Percentiles rank a stretch among this genome's conserved stretches.
Evolutionary conservation across 306 rosid species (phyloP).

Genomic region (Mimosa bimucronata): DNA sequence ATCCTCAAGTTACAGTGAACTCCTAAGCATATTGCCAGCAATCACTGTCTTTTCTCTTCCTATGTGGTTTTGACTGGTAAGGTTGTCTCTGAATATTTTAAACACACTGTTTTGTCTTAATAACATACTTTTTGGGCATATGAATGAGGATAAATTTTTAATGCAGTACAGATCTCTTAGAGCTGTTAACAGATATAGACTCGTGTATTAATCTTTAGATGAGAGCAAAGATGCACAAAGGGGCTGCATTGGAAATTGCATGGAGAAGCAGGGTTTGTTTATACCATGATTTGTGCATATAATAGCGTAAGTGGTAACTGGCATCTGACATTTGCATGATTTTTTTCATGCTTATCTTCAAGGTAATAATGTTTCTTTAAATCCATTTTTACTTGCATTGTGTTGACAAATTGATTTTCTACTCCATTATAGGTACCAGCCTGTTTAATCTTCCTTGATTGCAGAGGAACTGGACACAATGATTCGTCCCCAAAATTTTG

Average conservation of each 20-base stretch:
- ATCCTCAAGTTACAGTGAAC: slow-evolving; percentile 57
- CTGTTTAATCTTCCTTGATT: slow-evolving; percentile 27
- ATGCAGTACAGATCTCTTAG: slow-evolving; percentile 32
- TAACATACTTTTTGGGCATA: slow-evolving; percentile 2
- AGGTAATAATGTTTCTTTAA: slow-evolving; percentile 26
- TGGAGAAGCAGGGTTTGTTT: slow-evolving; percentile 25
- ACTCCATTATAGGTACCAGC: slow-evolving; percentile 33
- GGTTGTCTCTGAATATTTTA: slow-evolving; percentile 33
- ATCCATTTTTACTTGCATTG: neutral
- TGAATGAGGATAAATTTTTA: slow-evolving; percentile 28
- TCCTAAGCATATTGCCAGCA: slow-evolving; percentile 40
- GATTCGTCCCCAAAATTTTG: slow-evolving; percentile 25
- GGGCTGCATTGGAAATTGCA: slow-evolving; percentile 35
- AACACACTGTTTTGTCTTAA: slow-evolving; percentile 32
- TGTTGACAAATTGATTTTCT: slow-evolving; percentile 32
- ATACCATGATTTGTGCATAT: slow-evolving; percentile 28
- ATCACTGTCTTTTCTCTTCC: slow-evolving; percentile 33
- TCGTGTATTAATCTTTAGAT: slow-evolving; percentile 29
- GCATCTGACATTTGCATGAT: slow-evolving; percentile 4
- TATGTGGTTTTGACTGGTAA: slow-evolving; percentile 38
- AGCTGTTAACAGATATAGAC: slow-evolving; percentile 35
- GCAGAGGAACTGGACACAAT: slow-evolving; percentile 26
- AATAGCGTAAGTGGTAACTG: slow-evolving; percentile 24
- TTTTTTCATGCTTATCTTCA: slow-evolving; percentile 9
- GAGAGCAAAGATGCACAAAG: slow-evolving; percentile 32